phyloP scores from a whole-genome alignment of 1,139 yeast species.

The Debaryomyces sp. region DNA sequence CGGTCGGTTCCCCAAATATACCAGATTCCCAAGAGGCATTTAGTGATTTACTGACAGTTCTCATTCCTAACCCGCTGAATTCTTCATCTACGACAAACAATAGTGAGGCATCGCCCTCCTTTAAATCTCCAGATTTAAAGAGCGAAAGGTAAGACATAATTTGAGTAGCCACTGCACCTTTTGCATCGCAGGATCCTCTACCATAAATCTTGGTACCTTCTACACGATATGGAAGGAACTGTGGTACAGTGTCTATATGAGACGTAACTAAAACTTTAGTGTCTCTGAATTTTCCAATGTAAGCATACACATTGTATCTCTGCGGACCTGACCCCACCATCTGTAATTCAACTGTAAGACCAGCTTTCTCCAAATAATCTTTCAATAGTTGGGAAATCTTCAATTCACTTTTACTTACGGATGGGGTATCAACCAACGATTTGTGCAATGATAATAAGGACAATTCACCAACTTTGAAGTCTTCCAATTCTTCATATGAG shows the following conservation, averaged over 20 bases:
- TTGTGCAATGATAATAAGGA: constrained; percentile 15
- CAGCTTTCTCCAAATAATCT: constrained; percentile 39
- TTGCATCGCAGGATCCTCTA: constrained; percentile 70
- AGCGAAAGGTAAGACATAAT: constrained; percentile 54
- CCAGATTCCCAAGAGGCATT: constrained; percentile 60
- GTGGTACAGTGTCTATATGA: constrained; percentile 76
- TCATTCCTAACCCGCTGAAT: constrained; percentile 65
- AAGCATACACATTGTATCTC: constrained; percentile 62
- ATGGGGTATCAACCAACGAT: constrained; percentile 28
- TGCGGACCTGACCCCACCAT: constrained; percentile 24
- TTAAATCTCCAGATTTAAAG: constrained; percentile 34
- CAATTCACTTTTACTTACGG: constrained; percentile 37
- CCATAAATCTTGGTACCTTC: constrained; percentile 60
- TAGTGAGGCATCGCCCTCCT: constrained; percentile 59
- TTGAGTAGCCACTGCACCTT: constrained; percentile 68
- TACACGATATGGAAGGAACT: constrained; percentile 54
- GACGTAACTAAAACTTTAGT: constrained; percentile 59
- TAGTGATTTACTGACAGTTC: constrained; percentile 36
- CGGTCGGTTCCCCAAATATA: constrained; percentile 78
- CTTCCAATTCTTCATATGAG: background rate
- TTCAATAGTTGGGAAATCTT: constrained; percentile 34
- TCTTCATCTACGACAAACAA: constrained; percentile 75
- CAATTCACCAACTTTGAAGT: background rate
- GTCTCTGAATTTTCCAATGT: constrained; percentile 45
- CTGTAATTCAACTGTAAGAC: constrained; percentile 55